phyloP scores from a whole-genome alignment of 2,329 filamentous ascomycete species.

The Aspergillus japonicus region DNA sequence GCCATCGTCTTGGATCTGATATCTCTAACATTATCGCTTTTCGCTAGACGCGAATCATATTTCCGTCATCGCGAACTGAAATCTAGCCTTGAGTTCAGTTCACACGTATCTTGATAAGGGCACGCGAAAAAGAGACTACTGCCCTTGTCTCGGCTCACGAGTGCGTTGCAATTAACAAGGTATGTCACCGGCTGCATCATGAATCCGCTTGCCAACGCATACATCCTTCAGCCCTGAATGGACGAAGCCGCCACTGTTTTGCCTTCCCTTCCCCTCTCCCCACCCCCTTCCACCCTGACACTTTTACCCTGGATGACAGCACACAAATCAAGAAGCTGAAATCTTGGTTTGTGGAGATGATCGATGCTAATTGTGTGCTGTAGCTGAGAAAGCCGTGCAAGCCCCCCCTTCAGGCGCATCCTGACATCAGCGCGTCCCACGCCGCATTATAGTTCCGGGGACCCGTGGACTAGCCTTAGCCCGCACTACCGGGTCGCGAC shows the following conservation, averaged over 20 bases:
- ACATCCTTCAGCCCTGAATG: constrained; percentile 33
- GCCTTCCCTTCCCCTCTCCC: constrained; percentile 18
- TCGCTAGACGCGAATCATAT: constrained; percentile 12
- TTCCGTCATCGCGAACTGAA: constrained; percentile 7
- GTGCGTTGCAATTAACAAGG: constrained; percentile 35
- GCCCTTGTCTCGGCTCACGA: constrained; percentile 24
- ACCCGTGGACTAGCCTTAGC: constrained; percentile 16
- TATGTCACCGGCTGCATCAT: constrained; percentile 38
- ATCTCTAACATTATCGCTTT: constrained; percentile 16
- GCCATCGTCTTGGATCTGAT: constrained; percentile 8
- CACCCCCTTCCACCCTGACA: constrained; percentile 13
- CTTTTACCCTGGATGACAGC: constrained; percentile 20
- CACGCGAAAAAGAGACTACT: constrained; percentile 15
- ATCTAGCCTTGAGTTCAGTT: constrained; percentile 7
- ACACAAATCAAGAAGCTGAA: constrained; percentile 23
- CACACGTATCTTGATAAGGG: constrained; percentile 12
- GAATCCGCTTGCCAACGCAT: constrained; percentile 42
- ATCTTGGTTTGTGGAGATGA: constrained; percentile 17
- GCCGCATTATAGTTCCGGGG: constrained; percentile 19
- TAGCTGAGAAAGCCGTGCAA: constrained; percentile 27
- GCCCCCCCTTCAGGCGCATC: constrained; percentile 21
- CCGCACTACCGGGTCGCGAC: constrained; percentile 13
- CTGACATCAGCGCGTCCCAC: constrained; percentile 27
- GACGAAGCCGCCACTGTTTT: constrained; percentile 30
- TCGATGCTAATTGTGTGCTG: constrained; percentile 24